These are phyloP conservation scores for Annona cherimola DNA, from an alignment of 164 flowering plant genomes.

Conservation along the genomic window DNA sequence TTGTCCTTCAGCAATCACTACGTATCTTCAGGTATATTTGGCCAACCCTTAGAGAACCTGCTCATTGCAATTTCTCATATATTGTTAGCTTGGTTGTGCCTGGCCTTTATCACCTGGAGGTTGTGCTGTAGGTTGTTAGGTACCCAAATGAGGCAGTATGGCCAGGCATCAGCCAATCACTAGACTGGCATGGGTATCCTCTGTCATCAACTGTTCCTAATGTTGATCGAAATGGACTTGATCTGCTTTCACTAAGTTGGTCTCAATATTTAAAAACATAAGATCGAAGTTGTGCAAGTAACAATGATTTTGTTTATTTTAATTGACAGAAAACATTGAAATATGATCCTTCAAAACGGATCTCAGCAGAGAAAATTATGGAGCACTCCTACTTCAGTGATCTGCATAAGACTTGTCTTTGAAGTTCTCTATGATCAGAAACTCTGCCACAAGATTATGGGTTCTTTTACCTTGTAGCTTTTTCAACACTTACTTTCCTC, in stretches of 20 bases:
- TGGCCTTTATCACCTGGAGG: no score
- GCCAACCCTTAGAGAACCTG: no score
- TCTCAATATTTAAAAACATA: no score
- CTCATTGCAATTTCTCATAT: no score
- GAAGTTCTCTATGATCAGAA: no score
- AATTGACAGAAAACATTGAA: slow-evolving; percentile 80
- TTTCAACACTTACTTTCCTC: no score
- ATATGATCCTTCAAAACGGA: slow-evolving; percentile 63
- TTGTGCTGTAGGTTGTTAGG: slow-evolving; percentile 84
- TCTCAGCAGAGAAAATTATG: slow-evolving; percentile 82
- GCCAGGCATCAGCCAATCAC: slow-evolving; percentile 79
- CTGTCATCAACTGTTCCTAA: slow-evolving; percentile 65
- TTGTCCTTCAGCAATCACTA: slow-evolving; percentile 81
- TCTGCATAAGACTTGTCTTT: slow-evolving; percentile 47
- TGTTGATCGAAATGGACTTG: slow-evolving; percentile 53
- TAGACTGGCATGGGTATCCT: slow-evolving; percentile 87
- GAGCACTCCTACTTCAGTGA: slow-evolving; percentile 75
- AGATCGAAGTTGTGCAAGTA: no score
- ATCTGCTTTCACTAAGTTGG: slow-evolving; percentile 59
- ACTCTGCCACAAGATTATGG: no score
- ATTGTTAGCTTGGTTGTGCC: no score
- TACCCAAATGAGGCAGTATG: slow-evolving; percentile 74
- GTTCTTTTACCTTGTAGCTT: no score
- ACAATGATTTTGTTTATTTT: no score
- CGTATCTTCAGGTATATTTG: slow-evolving; percentile 96